These are phyloP conservation scores for Backusella circina DNA, from an alignment of 192 early-diverging fungal species.

Conservation along the genomic window DNA sequence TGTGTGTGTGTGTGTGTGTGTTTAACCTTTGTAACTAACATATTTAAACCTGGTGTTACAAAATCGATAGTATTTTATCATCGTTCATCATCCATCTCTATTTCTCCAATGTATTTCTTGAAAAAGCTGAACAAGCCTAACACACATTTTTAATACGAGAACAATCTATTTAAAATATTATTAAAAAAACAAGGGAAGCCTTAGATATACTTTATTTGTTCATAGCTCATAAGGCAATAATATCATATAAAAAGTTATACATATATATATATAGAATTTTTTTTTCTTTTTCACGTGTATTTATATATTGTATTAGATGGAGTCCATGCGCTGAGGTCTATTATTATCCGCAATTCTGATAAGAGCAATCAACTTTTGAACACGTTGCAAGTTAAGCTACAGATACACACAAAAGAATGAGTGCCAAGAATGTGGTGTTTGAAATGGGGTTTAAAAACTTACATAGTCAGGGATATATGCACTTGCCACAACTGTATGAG, in stretches of 20 bases:
- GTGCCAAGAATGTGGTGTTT: neutral
- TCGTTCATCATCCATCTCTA: neutral
- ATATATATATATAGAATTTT: neutral
- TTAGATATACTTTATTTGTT: neutral
- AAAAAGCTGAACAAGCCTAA: neutral
- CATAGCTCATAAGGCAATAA: neutral
- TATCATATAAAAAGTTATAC: neutral
- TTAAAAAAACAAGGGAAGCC: neutral
- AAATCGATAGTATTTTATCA: too few relatives aligned
- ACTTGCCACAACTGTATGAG: slow-evolving; percentile 41
- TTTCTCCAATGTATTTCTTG: neutral
- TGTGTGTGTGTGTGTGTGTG: too few relatives aligned
- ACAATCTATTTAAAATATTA: neutral
- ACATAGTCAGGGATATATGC: slow-evolving; percentile 47
- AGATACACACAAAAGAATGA: neutral
- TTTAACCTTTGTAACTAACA: too few relatives aligned
- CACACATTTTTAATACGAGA: neutral
- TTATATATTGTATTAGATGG: neutral
- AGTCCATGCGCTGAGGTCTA: slow-evolving; percentile 9
- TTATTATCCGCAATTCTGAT: neutral
- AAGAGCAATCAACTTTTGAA: slow-evolving; percentile 14
- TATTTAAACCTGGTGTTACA: too few relatives aligned
- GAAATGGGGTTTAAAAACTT: slow-evolving; percentile 8
- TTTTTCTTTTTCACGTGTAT: neutral
- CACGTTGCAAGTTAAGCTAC: slow-evolving; percentile 20